Percentiles rank a stretch among this genome's conserved stretches.
These are phyloP conservation scores for Stramenopiles sp. DNA, from an alignment of 352 stramenopile species.

Conservation along the genomic window DNA sequence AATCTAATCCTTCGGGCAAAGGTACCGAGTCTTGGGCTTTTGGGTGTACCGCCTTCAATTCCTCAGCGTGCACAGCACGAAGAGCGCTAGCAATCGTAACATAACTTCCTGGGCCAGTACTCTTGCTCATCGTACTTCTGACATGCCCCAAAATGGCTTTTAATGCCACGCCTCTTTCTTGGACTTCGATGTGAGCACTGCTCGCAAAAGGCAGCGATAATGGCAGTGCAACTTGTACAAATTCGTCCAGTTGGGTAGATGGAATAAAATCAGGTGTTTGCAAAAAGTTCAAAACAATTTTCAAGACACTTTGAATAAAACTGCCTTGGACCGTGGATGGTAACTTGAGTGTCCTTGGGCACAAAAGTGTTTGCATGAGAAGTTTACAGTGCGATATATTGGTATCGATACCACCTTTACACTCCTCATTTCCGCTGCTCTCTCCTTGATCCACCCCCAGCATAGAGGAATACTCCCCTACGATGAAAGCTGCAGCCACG, in stretches of 20 bases:
- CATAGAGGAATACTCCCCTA: slow-evolving; percentile 76
- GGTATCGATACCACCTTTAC: slow-evolving; percentile 25
- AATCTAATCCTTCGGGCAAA: slow-evolving; percentile 43
- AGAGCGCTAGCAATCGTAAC: background rate
- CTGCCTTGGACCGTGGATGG: slow-evolving; percentile 66
- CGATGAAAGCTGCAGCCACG: slow-evolving; percentile 86
- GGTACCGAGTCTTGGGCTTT: slow-evolving; percentile 76
- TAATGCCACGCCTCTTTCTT: slow-evolving; percentile 64
- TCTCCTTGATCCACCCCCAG: slow-evolving; percentile 58
- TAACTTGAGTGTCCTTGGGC: slow-evolving; percentile 50
- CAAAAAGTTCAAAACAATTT: slow-evolving; percentile 53
- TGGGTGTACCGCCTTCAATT: slow-evolving; percentile 53
- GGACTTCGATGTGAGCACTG: slow-evolving; percentile 75
- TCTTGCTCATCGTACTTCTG: slow-evolving; percentile 17
- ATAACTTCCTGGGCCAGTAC: background rate
- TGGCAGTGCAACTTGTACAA: slow-evolving; percentile 15
- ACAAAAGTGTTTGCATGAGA: slow-evolving; percentile 43
- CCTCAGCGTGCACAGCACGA: slow-evolving; percentile 47
- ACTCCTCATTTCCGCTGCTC: slow-evolving; percentile 45
- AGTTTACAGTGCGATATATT: background rate
- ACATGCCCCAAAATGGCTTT: slow-evolving; percentile 13
- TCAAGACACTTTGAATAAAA: slow-evolving; percentile 78
- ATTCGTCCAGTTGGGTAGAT: slow-evolving; percentile 28
- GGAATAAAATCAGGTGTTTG: slow-evolving; percentile 33
- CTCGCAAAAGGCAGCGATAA: slow-evolving; percentile 17